These are phyloP conservation scores for Jaltomata sinuosa DNA, from an alignment of 257 asterid species.

Conservation along the genomic window DNA sequence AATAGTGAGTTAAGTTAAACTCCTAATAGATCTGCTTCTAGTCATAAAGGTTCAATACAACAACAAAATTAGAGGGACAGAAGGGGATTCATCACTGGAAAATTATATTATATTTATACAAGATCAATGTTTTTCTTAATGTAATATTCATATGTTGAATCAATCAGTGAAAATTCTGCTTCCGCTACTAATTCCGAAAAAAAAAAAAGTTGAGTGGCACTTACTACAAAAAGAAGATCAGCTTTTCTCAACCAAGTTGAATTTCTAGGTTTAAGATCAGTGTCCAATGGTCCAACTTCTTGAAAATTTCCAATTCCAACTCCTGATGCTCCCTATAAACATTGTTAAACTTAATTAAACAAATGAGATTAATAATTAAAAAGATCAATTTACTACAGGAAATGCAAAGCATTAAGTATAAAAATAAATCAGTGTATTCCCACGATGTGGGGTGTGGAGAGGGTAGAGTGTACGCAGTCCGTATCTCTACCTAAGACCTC, in stretches of 20 bases:
- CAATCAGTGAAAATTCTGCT: background rate
- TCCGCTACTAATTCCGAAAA: background rate
- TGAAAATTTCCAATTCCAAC: conserved; percentile 87
- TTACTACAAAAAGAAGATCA: conserved; percentile 91
- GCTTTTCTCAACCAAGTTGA: conserved; percentile 85
- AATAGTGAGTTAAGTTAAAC: background rate
- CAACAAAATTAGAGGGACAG: background rate
- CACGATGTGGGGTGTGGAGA: no score
- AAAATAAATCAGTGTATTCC: no score
- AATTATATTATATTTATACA: background rate
- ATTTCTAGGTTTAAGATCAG: conserved; percentile 67
- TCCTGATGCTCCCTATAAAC: conserved; percentile 81
- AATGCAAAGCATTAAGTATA: background rate
- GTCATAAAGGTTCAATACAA: background rate
- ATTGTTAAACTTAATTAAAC: background rate
- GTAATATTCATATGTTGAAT: background rate
- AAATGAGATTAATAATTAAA: background rate
- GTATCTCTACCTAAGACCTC: no score
- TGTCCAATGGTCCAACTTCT: conserved; percentile 84
- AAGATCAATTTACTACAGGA: background rate
- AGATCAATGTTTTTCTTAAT: no score
- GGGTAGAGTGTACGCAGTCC: no score
- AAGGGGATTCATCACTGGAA: background rate
- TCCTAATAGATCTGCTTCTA: background rate
- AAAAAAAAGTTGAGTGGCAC: background rate